Percentiles rank a stretch among this genome's conserved stretches.
Conservation (phyloP, 176 grass and related monocot genomes). For the Saccharum officinarum region DNA sequence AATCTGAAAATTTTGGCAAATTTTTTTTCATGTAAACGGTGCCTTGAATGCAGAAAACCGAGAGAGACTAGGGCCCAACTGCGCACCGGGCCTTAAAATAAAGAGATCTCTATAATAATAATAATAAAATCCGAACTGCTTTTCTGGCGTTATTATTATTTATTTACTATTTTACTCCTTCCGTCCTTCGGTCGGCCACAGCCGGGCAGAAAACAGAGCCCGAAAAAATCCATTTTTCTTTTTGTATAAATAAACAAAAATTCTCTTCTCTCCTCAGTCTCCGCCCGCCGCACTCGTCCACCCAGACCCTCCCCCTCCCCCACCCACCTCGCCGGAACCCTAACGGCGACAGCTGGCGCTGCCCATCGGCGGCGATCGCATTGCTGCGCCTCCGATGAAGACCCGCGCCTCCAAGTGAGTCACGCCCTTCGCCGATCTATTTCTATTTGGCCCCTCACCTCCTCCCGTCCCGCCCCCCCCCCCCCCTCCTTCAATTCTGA, state of each 20-base stretch:
- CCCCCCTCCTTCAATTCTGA: not conserved
- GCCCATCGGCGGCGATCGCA: conserved; percentile 33
- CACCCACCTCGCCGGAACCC: conserved; percentile 33
- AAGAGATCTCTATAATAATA: too few relatives aligned
- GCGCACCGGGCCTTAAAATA: not conserved
- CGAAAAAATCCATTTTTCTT: not conserved
- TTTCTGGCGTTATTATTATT: not conserved
- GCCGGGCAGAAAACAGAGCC: too few relatives aligned
- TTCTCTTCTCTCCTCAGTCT: not conserved
- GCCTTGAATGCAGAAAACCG: not conserved
- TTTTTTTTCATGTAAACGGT: too few relatives aligned
- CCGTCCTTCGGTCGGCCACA: not conserved
- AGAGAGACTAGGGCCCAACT: not conserved
- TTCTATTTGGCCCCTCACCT: not conserved
- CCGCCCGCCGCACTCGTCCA: not conserved
- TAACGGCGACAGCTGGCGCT: not conserved
- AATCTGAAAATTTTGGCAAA: too few relatives aligned
- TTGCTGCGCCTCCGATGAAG: conserved; percentile 40
- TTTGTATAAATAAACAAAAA: not conserved
- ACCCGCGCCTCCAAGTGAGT: conserved; percentile 52
- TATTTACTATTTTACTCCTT: too few relatives aligned
- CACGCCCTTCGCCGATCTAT: conserved; percentile 21
- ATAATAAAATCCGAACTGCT: not conserved
- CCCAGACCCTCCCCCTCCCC: not conserved
- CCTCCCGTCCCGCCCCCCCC: not conserved